A percentile compares a stretch with the other conserved stretches of the same genome.
phyloP scores from a whole-genome alignment of 2,329 filamentous ascomycete species.

The Cladosporium velox region DNA sequence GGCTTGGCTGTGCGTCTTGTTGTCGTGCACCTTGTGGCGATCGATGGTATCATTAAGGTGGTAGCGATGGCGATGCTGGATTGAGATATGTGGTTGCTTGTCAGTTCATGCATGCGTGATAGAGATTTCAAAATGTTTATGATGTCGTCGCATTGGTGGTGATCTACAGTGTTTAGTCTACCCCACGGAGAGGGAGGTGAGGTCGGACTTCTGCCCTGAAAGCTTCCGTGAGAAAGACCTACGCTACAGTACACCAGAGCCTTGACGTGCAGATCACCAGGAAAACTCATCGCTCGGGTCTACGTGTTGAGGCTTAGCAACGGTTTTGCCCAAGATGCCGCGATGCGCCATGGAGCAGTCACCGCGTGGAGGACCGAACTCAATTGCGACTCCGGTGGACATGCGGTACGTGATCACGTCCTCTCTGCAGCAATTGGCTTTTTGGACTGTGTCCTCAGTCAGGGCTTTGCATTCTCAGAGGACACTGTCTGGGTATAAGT shows the following conservation, averaged over 20 bases:
- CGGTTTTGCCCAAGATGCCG: neutral
- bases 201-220: neutral
- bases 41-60: neutral
- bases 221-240: neutral
- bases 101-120: neutral
- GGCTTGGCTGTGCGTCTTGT: neutral
- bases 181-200: neutral
- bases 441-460: slow-evolving; percentile 10
- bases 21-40: neutral
- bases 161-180: neutral
- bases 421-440: slow-evolving; percentile 7
- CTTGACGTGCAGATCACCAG: neutral
- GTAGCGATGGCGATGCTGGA: no score
- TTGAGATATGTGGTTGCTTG: no score
- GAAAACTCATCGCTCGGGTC: neutral
- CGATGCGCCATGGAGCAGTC: neutral
- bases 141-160: neutral
- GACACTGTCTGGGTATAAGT: neutral
- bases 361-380: slow-evolving; percentile 1
- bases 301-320: slow-evolving; percentile 11
- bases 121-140: neutral
- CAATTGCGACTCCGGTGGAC: neutral
- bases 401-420: neutral
- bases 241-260: neutral
- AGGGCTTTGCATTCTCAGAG: neutral